Conservation (phyloP, 1,284 basidiomycete genomes). For the Microbotryum violaceum region DNA sequence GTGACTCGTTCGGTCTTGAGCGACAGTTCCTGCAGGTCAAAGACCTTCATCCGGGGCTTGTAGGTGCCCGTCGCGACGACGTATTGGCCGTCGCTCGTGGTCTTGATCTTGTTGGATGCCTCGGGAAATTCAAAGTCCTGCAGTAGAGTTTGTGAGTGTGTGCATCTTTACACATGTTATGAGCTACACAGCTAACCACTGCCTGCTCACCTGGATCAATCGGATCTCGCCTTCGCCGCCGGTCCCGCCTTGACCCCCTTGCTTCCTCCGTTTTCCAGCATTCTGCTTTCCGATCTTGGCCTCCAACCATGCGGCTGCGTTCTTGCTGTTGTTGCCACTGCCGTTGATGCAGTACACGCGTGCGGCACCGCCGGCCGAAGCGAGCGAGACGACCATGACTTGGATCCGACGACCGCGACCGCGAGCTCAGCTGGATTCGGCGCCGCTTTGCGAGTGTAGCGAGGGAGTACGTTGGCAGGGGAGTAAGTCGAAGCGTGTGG, state of each 20-base stretch:
- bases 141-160: background rate
- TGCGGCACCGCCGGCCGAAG: slow-evolving; percentile 31
- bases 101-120: slow-evolving; percentile 83
- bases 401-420: background rate
- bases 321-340: slow-evolving; percentile 25
- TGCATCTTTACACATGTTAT: background rate
- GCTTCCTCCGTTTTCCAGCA: slow-evolving; percentile 30
- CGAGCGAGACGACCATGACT: slow-evolving; percentile 34
- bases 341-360: slow-evolving; percentile 37
- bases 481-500: too few relatives aligned
- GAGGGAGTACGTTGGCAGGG: too few relatives aligned
- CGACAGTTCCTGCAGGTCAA: slow-evolving; percentile 87
- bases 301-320: slow-evolving; percentile 36
- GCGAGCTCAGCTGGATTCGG: background rate
- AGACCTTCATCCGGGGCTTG: slow-evolving; percentile 94
- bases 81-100: slow-evolving; percentile 85
- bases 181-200: background rate
- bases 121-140: slow-evolving; percentile 97
- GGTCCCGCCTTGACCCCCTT: slow-evolving; percentile 30
- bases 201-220: slow-evolving; percentile 33
- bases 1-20: slow-evolving; percentile 95
- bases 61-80: slow-evolving; percentile 93
- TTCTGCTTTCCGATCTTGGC: slow-evolving; percentile 25
- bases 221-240: slow-evolving; percentile 34
- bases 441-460: too few relatives aligned